Base-by-base conservation (phyloP, 306 rosid species). In the Sesbania bispinosa region DNA sequence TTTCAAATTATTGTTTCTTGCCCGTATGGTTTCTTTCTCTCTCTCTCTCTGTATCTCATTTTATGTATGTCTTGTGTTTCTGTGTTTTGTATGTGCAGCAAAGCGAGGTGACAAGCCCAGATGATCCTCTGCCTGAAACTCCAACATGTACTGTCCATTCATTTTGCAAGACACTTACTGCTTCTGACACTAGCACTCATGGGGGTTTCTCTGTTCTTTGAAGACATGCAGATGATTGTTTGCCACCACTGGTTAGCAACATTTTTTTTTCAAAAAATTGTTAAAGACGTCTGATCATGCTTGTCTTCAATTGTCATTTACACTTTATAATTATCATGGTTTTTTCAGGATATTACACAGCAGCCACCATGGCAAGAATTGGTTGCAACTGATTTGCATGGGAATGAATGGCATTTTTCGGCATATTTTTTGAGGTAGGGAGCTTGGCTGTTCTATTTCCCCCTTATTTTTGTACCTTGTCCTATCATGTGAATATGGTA, bases 351-450 rank as follows among this genome's bases (percentile, higher is more conserved):
- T 77, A 93, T 93, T 97, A 81, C 97, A 55, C 98, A 93, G 84
- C 98, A 90, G 83, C 98, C 97, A 39, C 98, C 98, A 3, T 93
- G 98, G 97, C 98, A 93, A 84, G 98, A 93, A 78, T 82, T 93
- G 85, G 90, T 90, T 63, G 97, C 98, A 58, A 80, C 94, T 77
- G 98, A 93, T 85, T 81, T 93, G 83, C 98, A 90, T 71, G 89
- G 94, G 53, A 87, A 71, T 81, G 92, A 90, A 76, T 93, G 98
- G 98, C 98, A 88, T 85, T 93, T n/a, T 93, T 81, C 89, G 98
- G 64, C 98, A 93, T 83, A 93, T 93, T 83, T 93, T 93, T 73
- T 90, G 97, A 77, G 98, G 98, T 87, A 70, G 53, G 36, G 48
- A 10, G 29, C 60, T 46, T 73, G 69, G n/a, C n/a, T n/a, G n/a